Evolutionary conservation across 768 basidiomycete genomes (phyloP), one percentile per base, ranked within the genome.

Genomic region (Rhizopogon rudus): DNA sequence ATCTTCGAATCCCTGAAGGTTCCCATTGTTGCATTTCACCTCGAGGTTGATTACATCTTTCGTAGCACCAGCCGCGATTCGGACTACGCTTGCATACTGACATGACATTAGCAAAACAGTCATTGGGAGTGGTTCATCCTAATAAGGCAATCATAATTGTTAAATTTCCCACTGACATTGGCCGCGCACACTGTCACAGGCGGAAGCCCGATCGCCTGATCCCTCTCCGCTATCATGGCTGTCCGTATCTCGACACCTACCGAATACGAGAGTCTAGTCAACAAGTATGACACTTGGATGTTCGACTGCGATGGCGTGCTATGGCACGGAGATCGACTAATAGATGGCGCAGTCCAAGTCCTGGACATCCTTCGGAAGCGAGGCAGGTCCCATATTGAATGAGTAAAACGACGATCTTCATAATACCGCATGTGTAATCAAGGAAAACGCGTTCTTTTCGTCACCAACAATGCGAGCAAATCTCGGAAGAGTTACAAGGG

Each of bases 401-500:
- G 35, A 37, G 10, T 22, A 31, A 48, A 49, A 50, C 35, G 14
- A 52, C 51, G 45, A 51, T 37, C 41, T 44, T 51, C 14, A 43
- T 25, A 33, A 37, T 22, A 25, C 5, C 53, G 40, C 45, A 3
- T 22, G 22, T 51, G 33, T n/a, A 12, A 46, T 44, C 55, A 69
- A 49, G 93, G 93, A 79, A 66, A 98, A 92, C 78, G 79, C 57
- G 74, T 97, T 33, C 72, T 98, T 9, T 98, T 98, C 65, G 94
- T 97, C 50, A 98, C 95, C 16, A 99, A 99, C 74, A 99, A 98
- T 68, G 95, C 96, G 44, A 91, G 87, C 53, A 96, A 98, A 73
- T 96, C 93, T 5, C 77, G 97, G 59, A 82, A 73, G 67, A 86
- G 74, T 67, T 95, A 95, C 81, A 94, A 92, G 77, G 73, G 73